Evolutionary conservation across 1,284 basidiomycete species (phyloP).

Genomic region (Puccinia coronata): DNA sequence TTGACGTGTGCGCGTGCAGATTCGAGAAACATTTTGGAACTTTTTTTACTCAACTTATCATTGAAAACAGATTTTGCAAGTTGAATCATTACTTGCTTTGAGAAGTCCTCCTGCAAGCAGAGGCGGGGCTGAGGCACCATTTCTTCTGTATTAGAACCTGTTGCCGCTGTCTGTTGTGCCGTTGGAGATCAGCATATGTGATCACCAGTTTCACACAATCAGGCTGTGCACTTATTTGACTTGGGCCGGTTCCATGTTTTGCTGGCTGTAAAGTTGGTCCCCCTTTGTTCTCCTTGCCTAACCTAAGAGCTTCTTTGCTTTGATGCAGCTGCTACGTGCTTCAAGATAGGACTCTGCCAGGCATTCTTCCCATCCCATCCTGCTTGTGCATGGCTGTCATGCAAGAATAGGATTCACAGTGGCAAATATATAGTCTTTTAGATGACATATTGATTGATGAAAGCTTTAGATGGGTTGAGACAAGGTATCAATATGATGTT

Average conservation of each 20-base stretch:
- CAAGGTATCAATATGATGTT: too few species aligned
- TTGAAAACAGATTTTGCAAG: not conserved
- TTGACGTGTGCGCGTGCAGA: not conserved
- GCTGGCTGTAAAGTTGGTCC: too few species aligned
- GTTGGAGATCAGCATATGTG: not conserved
- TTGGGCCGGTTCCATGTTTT: not conserved
- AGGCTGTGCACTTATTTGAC: not conserved
- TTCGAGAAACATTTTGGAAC: not conserved
- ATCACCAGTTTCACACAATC: not conserved
- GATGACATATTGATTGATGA: too few species aligned
- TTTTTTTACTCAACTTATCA: conserved; percentile 4
- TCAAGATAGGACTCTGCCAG: not conserved
- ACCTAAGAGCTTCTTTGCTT: not conserved
- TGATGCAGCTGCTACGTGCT: not conserved
- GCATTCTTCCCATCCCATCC: too few species aligned
- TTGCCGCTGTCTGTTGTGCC: not conserved
- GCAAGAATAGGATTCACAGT: not conserved
- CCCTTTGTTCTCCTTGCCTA: too few species aligned
- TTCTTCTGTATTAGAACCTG: not conserved
- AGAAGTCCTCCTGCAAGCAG: too few species aligned
- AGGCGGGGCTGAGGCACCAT: too few species aligned
- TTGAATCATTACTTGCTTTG: not conserved
- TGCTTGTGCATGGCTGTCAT: too few species aligned
- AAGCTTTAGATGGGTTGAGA: too few species aligned
- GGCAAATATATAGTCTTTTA: not conserved